These are phyloP conservation scores for Citrullus amarus DNA, from an alignment of 306 rosid genomes.

Conservation along the genomic window DNA sequence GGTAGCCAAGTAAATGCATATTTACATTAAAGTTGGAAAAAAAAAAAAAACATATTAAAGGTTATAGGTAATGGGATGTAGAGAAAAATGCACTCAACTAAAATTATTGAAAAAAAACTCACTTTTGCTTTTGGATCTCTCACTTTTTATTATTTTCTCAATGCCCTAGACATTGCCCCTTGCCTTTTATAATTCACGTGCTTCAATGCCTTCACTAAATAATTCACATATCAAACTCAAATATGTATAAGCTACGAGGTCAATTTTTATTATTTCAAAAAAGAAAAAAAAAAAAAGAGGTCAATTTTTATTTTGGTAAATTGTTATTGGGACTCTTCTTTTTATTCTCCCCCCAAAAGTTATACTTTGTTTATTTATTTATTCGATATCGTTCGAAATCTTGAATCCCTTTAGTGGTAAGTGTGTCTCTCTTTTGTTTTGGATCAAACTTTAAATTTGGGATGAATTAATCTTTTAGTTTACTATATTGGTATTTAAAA, in stretches of 20 bases:
- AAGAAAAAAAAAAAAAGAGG: no score
- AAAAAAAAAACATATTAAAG: no score
- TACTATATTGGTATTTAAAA: neutral
- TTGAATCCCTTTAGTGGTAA: neutral
- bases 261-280: no score
- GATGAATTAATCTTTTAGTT: neutral
- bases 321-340: neutral
- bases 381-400: neutral
- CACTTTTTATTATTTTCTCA: neutral
- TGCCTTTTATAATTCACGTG: neutral
- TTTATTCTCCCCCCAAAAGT: neutral
- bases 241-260: neutral
- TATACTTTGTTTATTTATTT: neutral
- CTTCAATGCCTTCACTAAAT: neutral
- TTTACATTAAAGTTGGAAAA: neutral
- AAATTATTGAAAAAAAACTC: neutral
- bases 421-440: neutral
- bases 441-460: neutral
- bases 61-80: neutral
- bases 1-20: neutral
- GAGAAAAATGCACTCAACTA: neutral
- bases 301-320: neutral
- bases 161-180: neutral
- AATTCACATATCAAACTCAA: neutral
- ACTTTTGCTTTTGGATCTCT: constrained; percentile 4